Conservation (phyloP, 805 yeast genomes). For the Cyberlindnera petersonii region DNA sequence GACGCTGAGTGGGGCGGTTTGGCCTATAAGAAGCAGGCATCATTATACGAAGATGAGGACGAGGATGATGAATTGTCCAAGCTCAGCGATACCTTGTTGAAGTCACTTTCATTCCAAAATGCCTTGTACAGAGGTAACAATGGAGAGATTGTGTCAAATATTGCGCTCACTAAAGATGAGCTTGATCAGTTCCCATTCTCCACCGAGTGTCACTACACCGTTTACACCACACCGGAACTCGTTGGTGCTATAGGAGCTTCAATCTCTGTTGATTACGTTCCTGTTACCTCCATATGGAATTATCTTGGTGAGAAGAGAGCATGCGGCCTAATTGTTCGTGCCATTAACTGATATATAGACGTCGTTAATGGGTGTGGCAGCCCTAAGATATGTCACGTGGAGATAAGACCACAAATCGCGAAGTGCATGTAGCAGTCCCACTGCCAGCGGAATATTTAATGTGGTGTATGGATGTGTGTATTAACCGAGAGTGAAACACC, state of each 20-base stretch:
- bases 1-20: slow-evolving; percentile 74
- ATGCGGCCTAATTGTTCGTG: slow-evolving; percentile 26
- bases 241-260: background rate
- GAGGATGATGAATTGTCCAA: slow-evolving; percentile 28
- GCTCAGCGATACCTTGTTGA: background rate
- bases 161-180: slow-evolving; percentile 19
- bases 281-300: slow-evolving; percentile 29
- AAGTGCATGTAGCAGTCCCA: background rate
- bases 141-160: slow-evolving; percentile 16
- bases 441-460: background rate
- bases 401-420: slow-evolving; percentile 1
- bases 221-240: slow-evolving; percentile 21
- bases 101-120: slow-evolving; percentile 3
- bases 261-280: slow-evolving; percentile 27
- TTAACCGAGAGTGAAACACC: slow-evolving; percentile 9
- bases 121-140: slow-evolving; percentile 17
- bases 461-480: background rate
- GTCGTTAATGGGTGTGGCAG: background rate
- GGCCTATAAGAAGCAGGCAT: slow-evolving; percentile 36
- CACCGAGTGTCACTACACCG: slow-evolving; percentile 19
- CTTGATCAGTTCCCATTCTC: slow-evolving; percentile 9
- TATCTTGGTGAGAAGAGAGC: slow-evolving; percentile 20
- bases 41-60: slow-evolving; percentile 40
- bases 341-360: background rate
- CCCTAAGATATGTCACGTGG: slow-evolving; percentile 12